Evolutionary conservation across 352 stramenopile genomes (phyloP), one percentile per base, ranked within the genome.

Genomic region (Phytopythium sindhum): DNA sequence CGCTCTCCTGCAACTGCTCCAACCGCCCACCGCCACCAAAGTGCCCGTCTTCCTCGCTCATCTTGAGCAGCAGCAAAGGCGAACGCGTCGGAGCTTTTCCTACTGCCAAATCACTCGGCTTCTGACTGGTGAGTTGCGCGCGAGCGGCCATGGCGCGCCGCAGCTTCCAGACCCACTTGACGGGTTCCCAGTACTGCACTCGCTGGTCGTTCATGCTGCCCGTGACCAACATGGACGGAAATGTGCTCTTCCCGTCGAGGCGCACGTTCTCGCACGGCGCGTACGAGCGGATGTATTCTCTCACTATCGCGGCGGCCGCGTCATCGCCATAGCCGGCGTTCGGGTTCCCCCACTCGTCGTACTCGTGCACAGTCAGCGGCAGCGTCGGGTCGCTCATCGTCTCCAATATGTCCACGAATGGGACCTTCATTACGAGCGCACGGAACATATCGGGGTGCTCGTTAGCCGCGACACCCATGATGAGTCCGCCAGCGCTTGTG

Each of bases 341-440:
- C 15, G 85, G 84, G 57, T 97, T 85, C 3, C 91, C 90, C 90
- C 90, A 98, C 69, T 98, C 92, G 53, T 97, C 89, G 60, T 96
- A 97, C 72, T 98, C 92, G 66, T 97, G 87, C 21, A 97, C 71
- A 14, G 92, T 98, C 2, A 98, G 76, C 4, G 90, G 88, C 17
- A 97, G 74, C 21, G 62, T 81, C 17, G 84, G 68, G 58, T 98
- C 90, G 61, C 82, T 71, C 90, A 98, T 97, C 2, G 92, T 95
- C 23, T 77, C 73, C 15, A 93, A 26, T 37, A 97, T 91, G 37
- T 97, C 89, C 0, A 97, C 75, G 53, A 98, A 98, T 11, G 92
- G 92, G 29, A 96, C 88, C 44, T 95, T 91, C 65, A 97, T 78
- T 8, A 96, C 73, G 56, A 96, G 57, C 48, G 89, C 88, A 15